Evolutionary conservation across 192 early-diverging fungal species (phyloP).

Genomic region (Helicostylum pulchrum): DNA sequence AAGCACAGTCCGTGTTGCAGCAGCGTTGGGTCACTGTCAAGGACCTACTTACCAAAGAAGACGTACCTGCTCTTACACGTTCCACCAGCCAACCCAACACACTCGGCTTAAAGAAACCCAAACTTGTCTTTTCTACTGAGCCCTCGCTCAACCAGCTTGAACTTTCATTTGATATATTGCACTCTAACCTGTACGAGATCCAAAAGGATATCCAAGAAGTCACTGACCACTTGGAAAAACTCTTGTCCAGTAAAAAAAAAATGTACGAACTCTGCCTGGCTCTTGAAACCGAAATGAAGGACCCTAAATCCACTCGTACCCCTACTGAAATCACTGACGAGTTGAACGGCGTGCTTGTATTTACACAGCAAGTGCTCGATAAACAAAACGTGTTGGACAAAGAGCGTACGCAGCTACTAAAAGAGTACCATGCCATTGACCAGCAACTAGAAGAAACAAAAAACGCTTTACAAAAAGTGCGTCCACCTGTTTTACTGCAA

Average conservation of each 20-base stretch:
- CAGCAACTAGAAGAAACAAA: conserved; percentile 36
- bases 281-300: conserved; percentile 34
- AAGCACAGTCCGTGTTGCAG: not conserved
- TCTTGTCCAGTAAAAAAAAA: conserved; percentile 40
- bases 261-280: conserved; percentile 43
- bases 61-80: not conserved
- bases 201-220: conserved; percentile 44
- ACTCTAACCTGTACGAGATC: conserved; percentile 50
- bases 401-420: conserved; percentile 37
- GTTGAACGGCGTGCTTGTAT: conserved; percentile 35
- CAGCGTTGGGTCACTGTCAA: not conserved
- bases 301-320: not conserved
- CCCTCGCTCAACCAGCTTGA: conserved; percentile 46
- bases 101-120: not conserved
- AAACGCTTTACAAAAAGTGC: conserved; percentile 37
- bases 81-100: not conserved
- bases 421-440: conserved; percentile 34
- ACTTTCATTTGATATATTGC: conserved; percentile 48
- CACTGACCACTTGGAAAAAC: conserved; percentile 33
- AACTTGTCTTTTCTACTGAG: not conserved
- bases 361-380: conserved; percentile 37
- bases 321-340: conserved; percentile 30
- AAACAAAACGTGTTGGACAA: conserved; percentile 30
- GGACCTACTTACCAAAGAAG: not conserved
- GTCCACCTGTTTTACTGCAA: conserved; percentile 43